Evolutionary conservation across 768 basidiomycete species (phyloP).

Genomic region (Leccinum ochraceum): DNA sequence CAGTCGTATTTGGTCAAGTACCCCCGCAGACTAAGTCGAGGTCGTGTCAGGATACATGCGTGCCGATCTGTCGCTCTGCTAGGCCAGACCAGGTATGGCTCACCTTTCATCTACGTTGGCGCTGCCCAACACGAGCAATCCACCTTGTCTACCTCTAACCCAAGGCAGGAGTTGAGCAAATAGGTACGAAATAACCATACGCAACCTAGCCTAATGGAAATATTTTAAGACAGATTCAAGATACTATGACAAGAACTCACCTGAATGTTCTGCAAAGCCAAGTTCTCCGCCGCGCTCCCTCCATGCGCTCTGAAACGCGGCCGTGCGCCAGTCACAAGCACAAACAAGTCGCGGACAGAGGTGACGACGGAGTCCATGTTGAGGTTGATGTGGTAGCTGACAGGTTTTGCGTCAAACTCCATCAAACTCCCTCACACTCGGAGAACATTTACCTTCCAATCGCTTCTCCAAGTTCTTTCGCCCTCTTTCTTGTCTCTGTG

Average conservation of each 20-base stretch:
- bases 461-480: slow-evolving; percentile 81
- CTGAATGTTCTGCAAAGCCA: slow-evolving; percentile 98
- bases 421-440: not conserved
- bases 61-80: not conserved
- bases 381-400: slow-evolving; percentile 89
- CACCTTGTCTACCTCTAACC: slow-evolving; percentile 81
- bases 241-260: slow-evolving; percentile 33
- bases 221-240: not conserved
- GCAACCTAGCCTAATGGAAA: slow-evolving; percentile 69
- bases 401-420: not conserved
- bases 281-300: slow-evolving; percentile 84
- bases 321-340: slow-evolving; percentile 71
- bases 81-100: slow-evolving; percentile 1
- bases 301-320: slow-evolving; percentile 86
- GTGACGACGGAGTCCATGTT: slow-evolving; percentile 95
- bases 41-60: not conserved
- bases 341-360: slow-evolving; percentile 80
- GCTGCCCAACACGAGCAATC: slow-evolving; percentile 92
- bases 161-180: slow-evolving; percentile 95
- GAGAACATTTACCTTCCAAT: slow-evolving; percentile 74
- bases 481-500: slow-evolving; percentile 78
- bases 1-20: slow-evolving; percentile 99
- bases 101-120: slow-evolving; percentile 98
- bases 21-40: slow-evolving; percentile 71
- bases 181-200: slow-evolving; percentile 94